Base-by-base conservation (phyloP, 2,329 filamentous ascomycete species). In the Fusarium verticillioides region DNA sequence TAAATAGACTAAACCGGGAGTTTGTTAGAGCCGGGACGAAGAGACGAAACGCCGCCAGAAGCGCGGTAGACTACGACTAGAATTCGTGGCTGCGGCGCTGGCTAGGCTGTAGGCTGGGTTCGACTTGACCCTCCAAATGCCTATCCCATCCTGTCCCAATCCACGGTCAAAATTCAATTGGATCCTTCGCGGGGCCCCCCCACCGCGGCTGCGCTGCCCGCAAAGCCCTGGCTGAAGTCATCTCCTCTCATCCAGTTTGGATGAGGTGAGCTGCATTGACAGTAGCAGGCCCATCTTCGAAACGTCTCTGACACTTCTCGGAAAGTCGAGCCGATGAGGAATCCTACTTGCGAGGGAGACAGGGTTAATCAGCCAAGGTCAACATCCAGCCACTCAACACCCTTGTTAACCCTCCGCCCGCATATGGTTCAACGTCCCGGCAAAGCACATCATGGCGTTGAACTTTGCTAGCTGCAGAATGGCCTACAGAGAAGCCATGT, bases 41-140 rank as follows among this genome's bases (percentile, higher is more conserved):
- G 71, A 73, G 71, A 74, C 68, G 67, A 74, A 74, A 66, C 63
- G 63, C 62, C 70, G 70, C 70, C 70, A 74, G 70, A 73, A 73
- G 66, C 70, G 66, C 66, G 63, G 70, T 52, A 73, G 70, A 68
- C 62, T 63, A 37, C 60, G 62, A 68, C 70, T 74, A 67, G 66
- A 73, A 73, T 60, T 50, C 50, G 43, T 74, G 53, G 58, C 39
- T 42, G 49, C 30, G 53, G 64, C 53, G 54, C 46, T 68, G 30
- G 30, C 30, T 30, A 26, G 26, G 26, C 26, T 26, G 26, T 30
- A 30, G 30, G 30, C 9, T 30, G 64, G 64, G 50, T 72, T 39
- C 19, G 37, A 12, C 37, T 71, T 52, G 57, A 49, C 40, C 54
- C 34, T 53, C 50, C 54, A 58, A 34, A 72, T 69, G 63, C 57